A percentile compares a stretch with the other conserved stretches of the same genome.
Evolutionary conservation across 2,329 filamentous ascomycete species (phyloP).

Genomic region (Talaromyces sp.): DNA sequence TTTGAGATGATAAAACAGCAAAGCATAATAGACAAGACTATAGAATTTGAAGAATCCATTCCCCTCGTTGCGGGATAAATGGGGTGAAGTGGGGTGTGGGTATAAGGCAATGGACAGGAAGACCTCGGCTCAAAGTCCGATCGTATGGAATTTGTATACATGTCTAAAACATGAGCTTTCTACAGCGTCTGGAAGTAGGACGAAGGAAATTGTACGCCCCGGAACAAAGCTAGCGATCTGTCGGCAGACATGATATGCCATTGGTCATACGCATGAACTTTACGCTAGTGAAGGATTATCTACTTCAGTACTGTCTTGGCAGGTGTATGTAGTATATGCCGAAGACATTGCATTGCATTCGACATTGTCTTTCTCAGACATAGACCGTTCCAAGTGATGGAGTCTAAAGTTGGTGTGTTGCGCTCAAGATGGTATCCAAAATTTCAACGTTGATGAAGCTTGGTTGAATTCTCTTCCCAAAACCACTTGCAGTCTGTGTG

Average conservation of each 20-base stretch:
- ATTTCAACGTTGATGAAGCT: constrained; percentile 64
- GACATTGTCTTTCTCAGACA: neutral
- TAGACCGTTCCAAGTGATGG: neutral
- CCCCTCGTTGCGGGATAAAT: neutral
- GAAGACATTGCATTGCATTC: neutral
- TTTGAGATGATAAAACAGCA: neutral
- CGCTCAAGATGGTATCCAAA: neutral
- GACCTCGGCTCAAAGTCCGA: neutral
- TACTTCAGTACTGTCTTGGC: neutral
- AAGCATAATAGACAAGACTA: neutral
- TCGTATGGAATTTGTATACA: neutral
- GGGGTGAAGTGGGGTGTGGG: constrained; percentile 2
- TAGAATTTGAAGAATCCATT: neutral
- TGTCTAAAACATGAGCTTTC: neutral
- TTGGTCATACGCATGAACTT: neutral
- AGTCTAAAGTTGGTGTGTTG: neutral
- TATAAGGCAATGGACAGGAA: neutral
- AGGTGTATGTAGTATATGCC: neutral
- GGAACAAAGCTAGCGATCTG: neutral
- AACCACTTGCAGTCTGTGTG: constrained; percentile 77
- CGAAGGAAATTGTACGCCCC: too few relatives aligned
- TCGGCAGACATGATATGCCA: neutral
- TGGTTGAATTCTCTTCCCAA: constrained; percentile 73
- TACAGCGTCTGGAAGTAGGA: neutral
- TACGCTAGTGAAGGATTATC: neutral